These are phyloP conservation scores for Proteromonas lacertae DNA, from an alignment of 352 stramenopile species.

Conservation along the genomic window DNA sequence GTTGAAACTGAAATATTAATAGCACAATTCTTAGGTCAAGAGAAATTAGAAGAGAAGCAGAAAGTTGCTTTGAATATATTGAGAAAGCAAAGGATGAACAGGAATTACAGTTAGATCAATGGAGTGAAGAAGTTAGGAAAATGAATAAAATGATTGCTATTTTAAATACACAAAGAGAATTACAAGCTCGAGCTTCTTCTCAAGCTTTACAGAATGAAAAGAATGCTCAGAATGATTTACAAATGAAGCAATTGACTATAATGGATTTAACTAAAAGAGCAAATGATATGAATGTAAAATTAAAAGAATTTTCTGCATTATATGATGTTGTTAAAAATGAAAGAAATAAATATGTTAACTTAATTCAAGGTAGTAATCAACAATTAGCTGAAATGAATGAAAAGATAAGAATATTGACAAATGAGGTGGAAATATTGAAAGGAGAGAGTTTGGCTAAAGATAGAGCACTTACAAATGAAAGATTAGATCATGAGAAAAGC, in stretches of 20 bases:
- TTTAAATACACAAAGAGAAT: slow-evolving; percentile 42
- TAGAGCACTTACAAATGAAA: slow-evolving; percentile 51
- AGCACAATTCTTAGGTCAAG: too few species aligned
- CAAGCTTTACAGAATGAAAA: slow-evolving; percentile 29
- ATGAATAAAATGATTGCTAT: slow-evolving; percentile 43
- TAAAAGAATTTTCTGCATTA: too few species aligned
- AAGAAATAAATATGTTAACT: slow-evolving; percentile 70
- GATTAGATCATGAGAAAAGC: slow-evolving; percentile 29
- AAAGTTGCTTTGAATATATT: slow-evolving; percentile 19
- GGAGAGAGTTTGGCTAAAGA: slow-evolving; percentile 62
- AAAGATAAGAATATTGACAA: slow-evolving; percentile 78
- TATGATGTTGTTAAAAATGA: slow-evolving; percentile 79
- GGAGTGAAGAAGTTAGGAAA: slow-evolving; percentile 37
- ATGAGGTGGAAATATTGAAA: slow-evolving; percentile 55
- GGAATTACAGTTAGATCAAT: slow-evolving; percentile 38
- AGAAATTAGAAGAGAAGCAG: too few species aligned
- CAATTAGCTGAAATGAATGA: slow-evolving; percentile 80
- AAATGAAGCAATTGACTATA: slow-evolving; percentile 57
- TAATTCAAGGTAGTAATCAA: slow-evolving; percentile 68
- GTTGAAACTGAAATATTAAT: too few species aligned
- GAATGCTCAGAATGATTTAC: slow-evolving; percentile 36
- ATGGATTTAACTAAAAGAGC: slow-evolving; percentile 59
- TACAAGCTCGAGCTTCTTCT: slow-evolving; percentile 38
- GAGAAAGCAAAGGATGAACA: slow-evolving; percentile 21
- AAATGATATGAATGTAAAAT: too few species aligned